Base-by-base conservation (phyloP, 768 basidiomycete genomes). In the Mycena galopus region DNA sequence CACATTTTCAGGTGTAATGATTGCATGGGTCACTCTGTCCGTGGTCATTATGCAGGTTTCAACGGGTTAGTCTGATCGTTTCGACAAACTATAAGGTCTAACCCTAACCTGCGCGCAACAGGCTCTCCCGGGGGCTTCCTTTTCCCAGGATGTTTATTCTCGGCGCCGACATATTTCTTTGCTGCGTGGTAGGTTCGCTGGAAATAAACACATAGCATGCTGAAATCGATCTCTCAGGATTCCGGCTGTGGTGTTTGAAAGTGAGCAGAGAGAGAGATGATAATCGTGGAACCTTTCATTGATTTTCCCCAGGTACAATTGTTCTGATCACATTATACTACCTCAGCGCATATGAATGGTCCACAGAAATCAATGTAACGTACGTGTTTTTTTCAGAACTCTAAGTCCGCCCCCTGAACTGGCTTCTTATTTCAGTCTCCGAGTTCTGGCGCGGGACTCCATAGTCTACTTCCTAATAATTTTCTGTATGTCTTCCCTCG, bases 391-490 rank as follows among this genome's bases (percentile, higher is more conserved):
- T 2, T 9, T 7, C 8, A 4, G 4, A 9, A 14, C 30, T 57
- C 30, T 7, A 10, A 19, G 14, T 61, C 47, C 8, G n/a, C n/a
- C 17, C 57, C n/a, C n/a, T n/a, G n/a, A 42, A 1, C 60, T 57
- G 21, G 35, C 16, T 62, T 1, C 11, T 21, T 25, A 37, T 29
- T 33, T 56, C 57, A 70, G 73, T 14, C 51, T 73, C 21, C 64
- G 58, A 29, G 21, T 78, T 39, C 71, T 78, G 12, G 77, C 78
- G 21, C 73, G 77, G 35, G 79, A 79, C 56, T 79, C 79, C 1
- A 62, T 78, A 19, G 44, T 76, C 19, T 79, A 78, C 51, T 79
- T 79, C 50, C 17, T 53, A 2, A 50, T 74, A n/a, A 76, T 79
- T 29, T 74, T 75, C 30, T 39, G 79, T 79, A 65, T 16, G 77